phyloP scores from a whole-genome alignment of 495 filamentous ascomycete genomes.

The Xylaria bambusicola region DNA sequence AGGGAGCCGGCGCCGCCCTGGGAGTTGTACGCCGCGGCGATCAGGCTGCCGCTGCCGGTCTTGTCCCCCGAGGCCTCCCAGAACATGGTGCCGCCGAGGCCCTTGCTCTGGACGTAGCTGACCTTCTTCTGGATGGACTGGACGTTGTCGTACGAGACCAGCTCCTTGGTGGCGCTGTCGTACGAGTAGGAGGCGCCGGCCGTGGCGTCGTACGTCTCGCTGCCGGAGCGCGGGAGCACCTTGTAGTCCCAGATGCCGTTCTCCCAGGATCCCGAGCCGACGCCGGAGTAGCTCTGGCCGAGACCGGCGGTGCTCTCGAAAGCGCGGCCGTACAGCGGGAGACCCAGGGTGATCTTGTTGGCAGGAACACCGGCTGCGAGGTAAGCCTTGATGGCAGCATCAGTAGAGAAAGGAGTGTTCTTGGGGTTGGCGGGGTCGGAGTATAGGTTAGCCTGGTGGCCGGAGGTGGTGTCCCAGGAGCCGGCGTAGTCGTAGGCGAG shows the following conservation, averaged over 20 bases:
- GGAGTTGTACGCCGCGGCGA: constrained; percentile 50
- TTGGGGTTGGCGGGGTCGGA: constrained; percentile 48
- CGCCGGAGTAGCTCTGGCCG: constrained; percentile 63
- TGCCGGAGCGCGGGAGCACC: constrained; percentile 53
- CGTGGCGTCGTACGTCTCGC: constrained; percentile 46
- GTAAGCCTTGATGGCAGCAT: constrained; percentile 70
- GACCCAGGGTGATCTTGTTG: constrained; percentile 75
- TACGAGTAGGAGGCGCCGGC: constrained; percentile 70
- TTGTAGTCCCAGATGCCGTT: constrained; percentile 84
- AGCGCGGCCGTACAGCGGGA: constrained; percentile 84
- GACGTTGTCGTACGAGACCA: constrained; percentile 76
- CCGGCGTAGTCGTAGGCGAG: constrained; percentile 78
- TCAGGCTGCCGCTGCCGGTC: constrained; percentile 60
- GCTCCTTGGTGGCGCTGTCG: constrained; percentile 55
- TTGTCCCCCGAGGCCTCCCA: constrained; percentile 85
- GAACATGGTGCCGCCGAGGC: constrained; percentile 83
- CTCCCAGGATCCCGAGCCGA: constrained; percentile 72
- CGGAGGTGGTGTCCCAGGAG: constrained; percentile 64
- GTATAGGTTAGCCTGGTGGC: constrained; percentile 79
- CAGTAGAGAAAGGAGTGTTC: constrained; percentile 68
- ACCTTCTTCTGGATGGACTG: constrained; percentile 65
- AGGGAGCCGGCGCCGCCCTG: constrained; percentile 37
- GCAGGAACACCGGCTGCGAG: constrained; percentile 60
- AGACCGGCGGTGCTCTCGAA: constrained; percentile 72
- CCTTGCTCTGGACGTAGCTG: constrained; percentile 59